Evolutionary conservation across 2,329 filamentous ascomycete genomes (phyloP).

Genomic region (Rhinocladiella mackenziei): DNA sequence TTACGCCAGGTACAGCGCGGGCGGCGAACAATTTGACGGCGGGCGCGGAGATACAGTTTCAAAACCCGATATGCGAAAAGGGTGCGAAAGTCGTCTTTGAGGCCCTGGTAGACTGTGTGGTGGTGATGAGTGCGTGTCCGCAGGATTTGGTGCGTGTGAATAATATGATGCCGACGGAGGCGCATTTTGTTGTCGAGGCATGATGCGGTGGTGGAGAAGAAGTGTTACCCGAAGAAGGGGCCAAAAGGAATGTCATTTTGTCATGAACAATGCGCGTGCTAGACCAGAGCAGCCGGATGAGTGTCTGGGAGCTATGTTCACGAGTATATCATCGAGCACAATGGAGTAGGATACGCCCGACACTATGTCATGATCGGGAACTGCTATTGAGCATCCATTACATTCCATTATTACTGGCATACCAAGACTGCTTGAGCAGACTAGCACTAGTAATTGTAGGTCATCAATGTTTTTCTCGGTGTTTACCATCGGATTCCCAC

Average conservation of each 20-base stretch:
- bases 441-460: too few species aligned
- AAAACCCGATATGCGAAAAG: conserved; percentile 34
- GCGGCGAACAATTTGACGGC: conserved; percentile 9
- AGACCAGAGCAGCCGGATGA: too few species aligned
- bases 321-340: neutral
- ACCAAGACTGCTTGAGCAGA: too few species aligned
- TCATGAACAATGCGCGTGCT: too few species aligned
- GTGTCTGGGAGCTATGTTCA: too few species aligned
- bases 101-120: conserved; percentile 37
- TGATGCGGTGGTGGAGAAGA: too few species aligned
- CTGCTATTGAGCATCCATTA: neutral
- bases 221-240: too few species aligned
- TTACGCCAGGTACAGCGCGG: neutral
- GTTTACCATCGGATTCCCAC: neutral
- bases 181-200: conserved; percentile 26
- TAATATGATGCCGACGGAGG: conserved; percentile 36
- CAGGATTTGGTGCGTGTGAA: conserved; percentile 42
- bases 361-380: too few species aligned
- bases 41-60: conserved; percentile 34
- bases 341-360: too few species aligned
- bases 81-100: conserved; percentile 37
- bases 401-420: too few species aligned
- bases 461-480: too few species aligned
- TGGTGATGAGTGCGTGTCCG: conserved; percentile 44
- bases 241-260: too few species aligned